phyloP scores from a whole-genome alignment of 192 early-diverging fungal genomes.

The Piromyces sp. region DNA sequence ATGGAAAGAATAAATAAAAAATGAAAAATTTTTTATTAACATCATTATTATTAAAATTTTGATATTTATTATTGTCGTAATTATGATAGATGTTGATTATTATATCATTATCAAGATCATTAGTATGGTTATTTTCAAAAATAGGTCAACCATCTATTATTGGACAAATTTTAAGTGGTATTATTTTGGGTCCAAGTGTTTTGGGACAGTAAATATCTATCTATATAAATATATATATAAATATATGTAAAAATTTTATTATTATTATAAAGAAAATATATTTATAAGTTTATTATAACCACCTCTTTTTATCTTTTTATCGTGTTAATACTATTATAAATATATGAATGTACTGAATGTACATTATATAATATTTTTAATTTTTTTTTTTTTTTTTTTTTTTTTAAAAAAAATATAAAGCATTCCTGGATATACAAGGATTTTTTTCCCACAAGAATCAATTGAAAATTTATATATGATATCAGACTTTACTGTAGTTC shows the following conservation, averaged over 20 bases:
- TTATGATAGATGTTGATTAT: neutral
- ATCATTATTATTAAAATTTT: no score
- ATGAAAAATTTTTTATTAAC: neutral
- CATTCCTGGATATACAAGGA: neutral
- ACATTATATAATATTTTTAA: no score
- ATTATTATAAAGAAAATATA: no score
- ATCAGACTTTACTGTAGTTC: neutral
- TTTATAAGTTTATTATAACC: no score
- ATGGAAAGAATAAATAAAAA: neutral
- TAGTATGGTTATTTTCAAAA: neutral
- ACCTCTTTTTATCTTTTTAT: no score
- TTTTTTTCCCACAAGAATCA: neutral
- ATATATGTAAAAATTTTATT: no score
- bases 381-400: no score
- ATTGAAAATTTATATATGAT: neutral
- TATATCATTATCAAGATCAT: neutral
- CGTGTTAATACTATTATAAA: no score
- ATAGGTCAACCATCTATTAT: neutral
- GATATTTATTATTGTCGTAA: no score
- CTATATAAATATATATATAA: neutral
- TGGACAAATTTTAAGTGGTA: neutral
- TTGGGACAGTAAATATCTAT: neutral
- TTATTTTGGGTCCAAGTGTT: neutral
- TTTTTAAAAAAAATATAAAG: neutral
- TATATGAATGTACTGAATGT: no score